Evolutionary conservation across 2,329 filamentous ascomycete genomes (phyloP).

Genomic region (Penicillium polonicum): DNA sequence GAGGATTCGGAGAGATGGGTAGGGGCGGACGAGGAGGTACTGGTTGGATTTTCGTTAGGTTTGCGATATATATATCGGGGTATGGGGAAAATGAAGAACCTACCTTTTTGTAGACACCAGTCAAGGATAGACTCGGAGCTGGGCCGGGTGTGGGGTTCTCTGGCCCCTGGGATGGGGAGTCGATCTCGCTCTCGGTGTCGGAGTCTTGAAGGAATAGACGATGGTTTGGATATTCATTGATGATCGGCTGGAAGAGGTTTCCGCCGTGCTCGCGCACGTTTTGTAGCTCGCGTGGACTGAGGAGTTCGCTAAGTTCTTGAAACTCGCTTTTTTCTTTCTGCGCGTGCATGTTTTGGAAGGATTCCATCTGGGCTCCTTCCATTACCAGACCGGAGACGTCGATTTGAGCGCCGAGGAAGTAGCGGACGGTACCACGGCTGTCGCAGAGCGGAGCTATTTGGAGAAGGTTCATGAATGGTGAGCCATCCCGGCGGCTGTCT

Average conservation of each 20-base stretch:
- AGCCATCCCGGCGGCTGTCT: slow-evolving; percentile 64
- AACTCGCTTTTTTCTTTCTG: slow-evolving; percentile 56
- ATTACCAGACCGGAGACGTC: slow-evolving; percentile 68
- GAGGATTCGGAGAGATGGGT: slow-evolving; percentile 63
- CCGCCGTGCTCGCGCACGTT: slow-evolving; percentile 64
- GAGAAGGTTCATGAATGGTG: slow-evolving; percentile 72
- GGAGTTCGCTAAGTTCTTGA: slow-evolving; percentile 65
- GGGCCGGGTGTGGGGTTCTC: background rate
- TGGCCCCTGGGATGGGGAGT: background rate
- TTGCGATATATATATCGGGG: no score
- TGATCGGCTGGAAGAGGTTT: slow-evolving; percentile 37
- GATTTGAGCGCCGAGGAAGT: slow-evolving; percentile 70
- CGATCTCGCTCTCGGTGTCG: slow-evolving; percentile 12
- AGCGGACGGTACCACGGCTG: slow-evolving; percentile 63
- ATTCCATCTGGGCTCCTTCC: slow-evolving; percentile 64
- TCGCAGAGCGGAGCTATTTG: slow-evolving; percentile 71
- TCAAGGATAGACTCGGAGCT: slow-evolving; percentile 15
- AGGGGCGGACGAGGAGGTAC: slow-evolving; percentile 54
- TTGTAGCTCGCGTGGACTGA: slow-evolving; percentile 66
- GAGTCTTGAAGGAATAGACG: slow-evolving; percentile 17
- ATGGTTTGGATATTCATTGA: slow-evolving; percentile 11
- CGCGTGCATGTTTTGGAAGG: slow-evolving; percentile 51
- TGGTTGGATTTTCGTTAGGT: slow-evolving; percentile 11
- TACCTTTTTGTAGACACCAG: slow-evolving; percentile 58
- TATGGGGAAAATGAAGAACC: slow-evolving; percentile 20